phyloP scores from a whole-genome alignment of 1,139 yeast genomes.

The Protomyces inundatus region DNA sequence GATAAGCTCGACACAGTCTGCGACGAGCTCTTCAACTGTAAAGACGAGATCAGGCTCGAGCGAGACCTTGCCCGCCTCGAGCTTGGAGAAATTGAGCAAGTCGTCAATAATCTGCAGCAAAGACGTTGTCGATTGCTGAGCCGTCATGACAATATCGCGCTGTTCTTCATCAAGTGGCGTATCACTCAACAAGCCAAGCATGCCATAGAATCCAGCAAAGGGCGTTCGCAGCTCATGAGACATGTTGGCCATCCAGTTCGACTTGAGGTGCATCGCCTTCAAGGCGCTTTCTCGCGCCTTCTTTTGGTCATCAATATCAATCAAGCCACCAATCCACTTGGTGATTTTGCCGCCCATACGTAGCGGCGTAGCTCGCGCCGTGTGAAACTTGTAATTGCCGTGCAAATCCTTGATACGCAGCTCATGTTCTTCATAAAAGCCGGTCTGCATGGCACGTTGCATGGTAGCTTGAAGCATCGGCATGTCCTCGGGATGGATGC shows the following conservation, averaged over 20 bases:
- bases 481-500: constrained; percentile 37
- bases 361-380: constrained; percentile 37
- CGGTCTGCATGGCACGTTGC: constrained; percentile 35
- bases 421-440: constrained; percentile 36
- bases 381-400: constrained; percentile 36
- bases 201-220: constrained; percentile 82
- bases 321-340: constrained; percentile 40
- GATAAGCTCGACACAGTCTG: constrained; percentile 15
- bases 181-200: constrained; percentile 81
- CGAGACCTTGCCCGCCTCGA: constrained; percentile 72
- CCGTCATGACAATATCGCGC: constrained; percentile 73
- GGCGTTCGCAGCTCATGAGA: constrained; percentile 84
- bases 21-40: constrained; percentile 37
- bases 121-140: constrained; percentile 69
- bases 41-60: constrained; percentile 59
- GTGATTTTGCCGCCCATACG: constrained; percentile 36
- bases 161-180: constrained; percentile 73
- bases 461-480: constrained; percentile 33
- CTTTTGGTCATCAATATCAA: constrained; percentile 39
- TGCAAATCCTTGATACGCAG: constrained; percentile 36
- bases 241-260: constrained; percentile 20
- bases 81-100: constrained; percentile 71
- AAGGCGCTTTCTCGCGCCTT: constrained; percentile 32
- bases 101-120: constrained; percentile 71
- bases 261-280: constrained; percentile 31